These are phyloP conservation scores for Zygnema cylindricum DNA, from an alignment of 139 green algal species.

Conservation along the genomic window DNA sequence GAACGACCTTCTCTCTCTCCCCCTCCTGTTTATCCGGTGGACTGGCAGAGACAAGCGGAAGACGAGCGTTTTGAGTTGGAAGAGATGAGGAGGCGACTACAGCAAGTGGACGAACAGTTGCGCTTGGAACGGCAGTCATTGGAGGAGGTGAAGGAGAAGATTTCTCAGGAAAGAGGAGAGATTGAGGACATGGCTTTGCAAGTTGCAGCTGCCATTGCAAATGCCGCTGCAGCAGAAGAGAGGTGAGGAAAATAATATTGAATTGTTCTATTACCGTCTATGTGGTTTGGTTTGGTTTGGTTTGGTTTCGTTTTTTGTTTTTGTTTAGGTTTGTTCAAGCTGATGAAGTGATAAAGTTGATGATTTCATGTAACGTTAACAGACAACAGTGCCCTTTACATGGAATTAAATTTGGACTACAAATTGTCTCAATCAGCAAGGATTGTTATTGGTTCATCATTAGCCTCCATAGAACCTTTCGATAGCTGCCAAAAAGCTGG, in stretches of 20 bases:
- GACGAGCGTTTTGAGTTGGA: neutral
- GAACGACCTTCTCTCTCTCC: too few species aligned
- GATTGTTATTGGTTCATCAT: too few species aligned
- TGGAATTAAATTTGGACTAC: conserved; percentile 5
- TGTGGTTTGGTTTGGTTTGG: neutral
- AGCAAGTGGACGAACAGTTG: neutral
- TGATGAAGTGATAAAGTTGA: too few species aligned
- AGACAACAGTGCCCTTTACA: neutral
- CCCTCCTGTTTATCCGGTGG: too few species aligned
- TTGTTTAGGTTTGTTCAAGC: neutral
- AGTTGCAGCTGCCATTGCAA: neutral
- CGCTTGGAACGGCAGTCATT: neutral
- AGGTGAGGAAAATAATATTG: neutral
- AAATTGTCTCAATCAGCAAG: too few species aligned
- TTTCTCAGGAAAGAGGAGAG: neutral
- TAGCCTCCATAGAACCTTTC: too few species aligned
- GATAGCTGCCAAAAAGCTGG: too few species aligned
- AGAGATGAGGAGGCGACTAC: neutral
- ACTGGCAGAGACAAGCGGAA: too few species aligned
- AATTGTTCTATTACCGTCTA: neutral
- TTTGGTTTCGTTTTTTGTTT: neutral
- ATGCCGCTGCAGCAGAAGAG: neutral
- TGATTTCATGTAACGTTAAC: neutral
- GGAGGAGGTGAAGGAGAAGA: neutral
- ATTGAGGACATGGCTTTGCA: neutral